Evolutionary conservation across 2,329 filamentous ascomycete genomes (phyloP), one percentile per base, ranked within the genome.

Genomic region (Claviceps sp.): DNA sequence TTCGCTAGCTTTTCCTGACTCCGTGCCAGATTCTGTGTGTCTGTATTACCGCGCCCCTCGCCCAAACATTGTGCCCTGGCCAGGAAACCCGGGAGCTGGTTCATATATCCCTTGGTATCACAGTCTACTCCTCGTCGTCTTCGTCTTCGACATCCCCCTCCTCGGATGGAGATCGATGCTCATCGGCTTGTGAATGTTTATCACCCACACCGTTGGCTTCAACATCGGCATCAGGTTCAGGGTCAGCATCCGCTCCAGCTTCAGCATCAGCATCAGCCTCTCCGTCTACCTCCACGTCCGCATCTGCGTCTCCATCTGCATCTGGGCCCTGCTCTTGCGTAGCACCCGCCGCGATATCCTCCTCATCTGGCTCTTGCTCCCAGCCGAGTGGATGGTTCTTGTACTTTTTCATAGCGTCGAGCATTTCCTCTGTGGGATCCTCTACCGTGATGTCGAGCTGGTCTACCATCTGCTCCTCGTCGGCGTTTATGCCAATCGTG

Each of bases 361-460:
- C 64, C 42, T 69, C 69, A 24, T 64, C 66, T 18, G 62, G 65
- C 18, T 67, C 67, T 26, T 72, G 68, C 20, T 72, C 63, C 56
- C 68, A 72, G 20, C 74, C 74, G 30, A 77, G 72, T 3, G 78
- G 78, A 55, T 78, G 67, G 22, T 70, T 69, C 61, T 72, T 73
- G 67, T 75, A 82, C 50, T 69, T 61, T 52, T 71, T 70, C 65
- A 81, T 75, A 55, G 73, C 69, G n/a, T 68, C 67, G 45, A 65
- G 67, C 61, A 78, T 72, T 14, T 76, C 72, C 46, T 80, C 77
- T 34, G 69, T 71, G 7, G 79, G 78, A 43, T 81, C 77, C 37
- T 74, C 69, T 14, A 84, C 69, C 8, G 68, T 70, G 24, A 82
- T 67, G 50, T 80, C 74, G 47, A 81, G 67, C 58, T 79, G 72